These are phyloP conservation scores for Ambrosiella cleistominuta DNA, from an alignment of 2,329 filamentous ascomycete genomes.

Conservation along the genomic window DNA sequence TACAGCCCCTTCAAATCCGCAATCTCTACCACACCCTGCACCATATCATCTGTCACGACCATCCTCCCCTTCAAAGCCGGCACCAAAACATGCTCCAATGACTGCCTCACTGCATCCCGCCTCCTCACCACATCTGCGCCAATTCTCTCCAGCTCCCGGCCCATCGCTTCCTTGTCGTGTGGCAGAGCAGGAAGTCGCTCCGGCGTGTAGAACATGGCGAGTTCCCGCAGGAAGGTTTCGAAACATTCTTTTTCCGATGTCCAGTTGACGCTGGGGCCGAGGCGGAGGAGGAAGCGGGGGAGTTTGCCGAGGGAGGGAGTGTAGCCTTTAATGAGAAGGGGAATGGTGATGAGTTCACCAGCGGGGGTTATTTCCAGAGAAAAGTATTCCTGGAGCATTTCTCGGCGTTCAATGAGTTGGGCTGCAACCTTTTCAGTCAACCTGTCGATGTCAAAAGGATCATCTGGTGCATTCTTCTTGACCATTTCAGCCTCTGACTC, in stretches of 20 bases:
- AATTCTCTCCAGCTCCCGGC: conserved; percentile 22
- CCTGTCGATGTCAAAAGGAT: conserved; percentile 22
- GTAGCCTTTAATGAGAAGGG: conserved; percentile 77
- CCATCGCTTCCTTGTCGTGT: conserved; percentile 19
- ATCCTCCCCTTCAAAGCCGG: conserved; percentile 71
- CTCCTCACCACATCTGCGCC: conserved; percentile 38
- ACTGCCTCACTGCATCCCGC: conserved; percentile 51
- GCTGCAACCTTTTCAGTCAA: conserved; percentile 47
- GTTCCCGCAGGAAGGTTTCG: conserved; percentile 62
- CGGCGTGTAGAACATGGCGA: conserved; percentile 80
- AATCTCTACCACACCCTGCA: conserved; percentile 61
- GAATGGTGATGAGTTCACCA: conserved; percentile 62
- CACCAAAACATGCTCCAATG: conserved; percentile 74
- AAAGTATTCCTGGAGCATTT: conserved; percentile 91
- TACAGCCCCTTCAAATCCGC: conserved; percentile 88
- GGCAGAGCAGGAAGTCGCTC: conserved; percentile 52
- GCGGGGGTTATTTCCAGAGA: conserved; percentile 62
- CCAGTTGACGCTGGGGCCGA: conserved; percentile 85
- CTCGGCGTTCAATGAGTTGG: conserved; percentile 56
- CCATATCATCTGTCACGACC: conserved; percentile 62
- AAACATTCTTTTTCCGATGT: conserved; percentile 71
- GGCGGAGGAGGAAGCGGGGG: conserved; percentile 67
- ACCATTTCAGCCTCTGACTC: conserved; percentile 42
- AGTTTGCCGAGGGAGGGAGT: conserved; percentile 72
- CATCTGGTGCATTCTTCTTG: conserved; percentile 32